These are phyloP conservation scores for Pichia sp. DNA, from an alignment of 1,139 yeast species.

Conservation along the genomic window DNA sequence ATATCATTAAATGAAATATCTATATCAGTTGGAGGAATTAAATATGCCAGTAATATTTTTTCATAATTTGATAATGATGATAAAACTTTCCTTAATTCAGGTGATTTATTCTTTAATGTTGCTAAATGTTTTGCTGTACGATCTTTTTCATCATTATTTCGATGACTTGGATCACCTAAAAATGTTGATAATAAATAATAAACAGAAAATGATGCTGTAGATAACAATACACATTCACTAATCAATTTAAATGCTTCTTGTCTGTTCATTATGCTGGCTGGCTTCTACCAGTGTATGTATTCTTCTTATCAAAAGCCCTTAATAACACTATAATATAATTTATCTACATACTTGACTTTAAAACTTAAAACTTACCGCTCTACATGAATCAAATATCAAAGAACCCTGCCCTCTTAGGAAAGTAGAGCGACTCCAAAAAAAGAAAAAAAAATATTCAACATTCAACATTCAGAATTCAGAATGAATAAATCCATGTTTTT, in stretches of 20 bases:
- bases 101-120: conserved; percentile 10
- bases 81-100: conserved; percentile 13
- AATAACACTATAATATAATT: neutral
- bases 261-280: conserved; percentile 10
- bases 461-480: too few species aligned
- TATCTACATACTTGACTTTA: too few species aligned
- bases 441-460: too few species aligned
- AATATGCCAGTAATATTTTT: conserved; percentile 63
- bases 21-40: conserved; percentile 80
- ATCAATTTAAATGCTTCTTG: conserved; percentile 16
- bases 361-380: too few species aligned
- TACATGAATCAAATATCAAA: too few species aligned
- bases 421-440: too few species aligned
- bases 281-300: too few species aligned
- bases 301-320: neutral
- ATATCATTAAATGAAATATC: conserved; percentile 69
- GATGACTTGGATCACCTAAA: conserved; percentile 16
- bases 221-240: conserved; percentile 17
- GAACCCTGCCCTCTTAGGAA: too few species aligned
- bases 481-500: too few species aligned
- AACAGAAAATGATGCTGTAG: conserved; percentile 17
- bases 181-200: conserved; percentile 14
- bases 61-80: conserved; percentile 48
- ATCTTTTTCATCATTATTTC: conserved; percentile 16
- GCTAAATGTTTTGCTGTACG: conserved; percentile 16